Evolutionary conservation across 2,329 filamentous ascomycete species (phyloP), one percentile per base, ranked within the genome.

Genomic region (Setomelanomma holmii): DNA sequence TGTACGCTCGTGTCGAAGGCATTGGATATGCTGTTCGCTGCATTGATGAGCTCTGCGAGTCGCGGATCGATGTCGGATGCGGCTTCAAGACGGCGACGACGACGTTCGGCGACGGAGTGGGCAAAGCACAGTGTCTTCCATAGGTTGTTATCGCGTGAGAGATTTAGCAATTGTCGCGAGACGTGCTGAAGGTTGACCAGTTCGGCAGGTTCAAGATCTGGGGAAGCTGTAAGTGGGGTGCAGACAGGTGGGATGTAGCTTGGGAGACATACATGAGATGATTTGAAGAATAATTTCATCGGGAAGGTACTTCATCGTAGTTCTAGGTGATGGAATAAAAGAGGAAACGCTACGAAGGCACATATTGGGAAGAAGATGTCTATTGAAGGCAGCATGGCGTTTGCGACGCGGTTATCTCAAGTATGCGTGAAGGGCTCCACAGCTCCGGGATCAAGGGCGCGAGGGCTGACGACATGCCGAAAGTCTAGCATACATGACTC

Each of bases 71-170:
- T 66, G 61, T 53, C 60, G 40, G 55, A 45, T 1, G 66, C 44
- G 7, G 61, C 40, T 19, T 63, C 62, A 7, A 77, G 65, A 3
- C 73, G 69, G 45, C 81, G 79, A 14, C 83, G 81, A 20, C 90
- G 82, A n/a, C 80, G 77, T 64, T 88, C 84, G 70, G 87, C 88
- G 27, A 80, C 72, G 14, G 90, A 93, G 51, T 86, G 79, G 30
- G 87, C 81, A 71, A 95, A 91, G 71, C 89, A 93, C 68, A 87
- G 81, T 3, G 82, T 76, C 56, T 89, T 88, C 93, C 93, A 97
- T 30, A 93, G 78, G 34, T 80, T 83, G 63, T 89, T 84, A 69
- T 96, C 91, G 50, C 91, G 86, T 34, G 85, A 88, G 36, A 95
- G 79, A 23, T 78, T 74, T 22, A 87, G 82, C 52, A 93, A 84